Evolutionary conservation across 1,139 yeast species (phyloP), one percentile per base, ranked within the genome.

Genomic region (Geotrichum cucujoidarum): DNA sequence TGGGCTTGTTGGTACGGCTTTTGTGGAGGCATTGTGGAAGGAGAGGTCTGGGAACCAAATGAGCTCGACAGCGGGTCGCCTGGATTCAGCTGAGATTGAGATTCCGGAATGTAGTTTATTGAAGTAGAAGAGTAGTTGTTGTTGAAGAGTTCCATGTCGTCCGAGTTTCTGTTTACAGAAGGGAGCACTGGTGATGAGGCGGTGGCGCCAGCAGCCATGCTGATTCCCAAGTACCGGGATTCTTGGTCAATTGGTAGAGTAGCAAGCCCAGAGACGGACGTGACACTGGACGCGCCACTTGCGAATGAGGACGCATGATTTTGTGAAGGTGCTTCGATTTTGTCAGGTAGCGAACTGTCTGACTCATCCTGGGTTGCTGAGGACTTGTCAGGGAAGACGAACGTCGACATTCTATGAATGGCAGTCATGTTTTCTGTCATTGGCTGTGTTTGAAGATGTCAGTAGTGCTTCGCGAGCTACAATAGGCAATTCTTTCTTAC

Each of bases 371-470:
- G 2, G 18, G 33, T 21, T 27, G 21, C 30, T 35, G 27, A 35
- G 4, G 43, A 32, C 39, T 45, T 20, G 11, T 45, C 49, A 7
- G 49, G 49, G 31, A 45, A 45, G 31, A 45, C 45, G 21, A 45
- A 45, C 7, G 39, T 35, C 11, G 49, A 45, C 49, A 45, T 40
- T 27, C 35, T 35, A 24, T 45, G 49, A 33, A 40, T 41, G 24
- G 44, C 39, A 27, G 49, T 36, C 49, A 45, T 45, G 10, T 24
- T 24, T n/a, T n/a, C n/a, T n/a, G n/a, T n/a, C n/a, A n/a, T 8
- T 37, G 20, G 16, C 7, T 7, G 16, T 32, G 16, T 7, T 8
- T 8, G 13, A 25, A 25, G 7, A 25, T 13, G 30, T 8, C 13
- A 25, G 7, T 25, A 25, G 30, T n/a, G n/a, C n/a, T n/a, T n/a